phyloP scores from a whole-genome alignment of 805 yeast species.

The Ogataea paraovalis region DNA sequence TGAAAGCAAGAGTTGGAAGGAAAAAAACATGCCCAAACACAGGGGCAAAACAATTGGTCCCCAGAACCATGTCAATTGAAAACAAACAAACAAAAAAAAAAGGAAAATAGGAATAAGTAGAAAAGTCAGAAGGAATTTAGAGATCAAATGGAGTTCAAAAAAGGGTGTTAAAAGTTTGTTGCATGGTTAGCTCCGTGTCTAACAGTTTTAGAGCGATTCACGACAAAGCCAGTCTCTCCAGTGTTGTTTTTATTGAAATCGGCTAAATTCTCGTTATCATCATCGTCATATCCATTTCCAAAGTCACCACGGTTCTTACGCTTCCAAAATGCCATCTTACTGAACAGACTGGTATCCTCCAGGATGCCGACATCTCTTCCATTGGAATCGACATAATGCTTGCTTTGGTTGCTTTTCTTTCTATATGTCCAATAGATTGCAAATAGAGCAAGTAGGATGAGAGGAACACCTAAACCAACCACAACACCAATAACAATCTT shows the following conservation, averaged over 20 bases:
- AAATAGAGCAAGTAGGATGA: conserved; percentile 33
- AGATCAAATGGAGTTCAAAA: too few relatives aligned
- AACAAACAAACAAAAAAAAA: too few relatives aligned
- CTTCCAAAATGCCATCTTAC: conserved; percentile 26
- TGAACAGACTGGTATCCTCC: conserved; percentile 23
- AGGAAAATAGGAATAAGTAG: too few relatives aligned
- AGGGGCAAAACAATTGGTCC: too few relatives aligned
- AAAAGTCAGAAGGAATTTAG: too few relatives aligned
- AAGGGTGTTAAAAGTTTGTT: conserved; percentile 22
- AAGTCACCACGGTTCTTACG: conserved; percentile 21
- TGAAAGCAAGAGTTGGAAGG: too few relatives aligned
- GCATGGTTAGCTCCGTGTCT: conserved; percentile 23
- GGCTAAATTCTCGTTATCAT: conserved; percentile 15
- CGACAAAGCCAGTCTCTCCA: conserved; percentile 29
- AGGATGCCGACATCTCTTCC: conserved; percentile 30
- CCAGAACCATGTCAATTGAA: too few relatives aligned
- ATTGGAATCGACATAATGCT: conserved; percentile 33
- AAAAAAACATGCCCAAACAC: too few relatives aligned
- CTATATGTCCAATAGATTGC: conserved; percentile 13
- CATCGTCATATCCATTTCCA: conserved; percentile 17
- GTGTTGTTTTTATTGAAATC: conserved; percentile 11
- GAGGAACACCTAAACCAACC: conserved; percentile 68
- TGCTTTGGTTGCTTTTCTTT: conserved; percentile 14
- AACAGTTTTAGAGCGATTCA: conserved; percentile 27
- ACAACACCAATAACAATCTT: conserved; percentile 64